Base-by-base conservation (phyloP, 768 basidiomycete genomes). In the Kwoniella europaea region DNA sequence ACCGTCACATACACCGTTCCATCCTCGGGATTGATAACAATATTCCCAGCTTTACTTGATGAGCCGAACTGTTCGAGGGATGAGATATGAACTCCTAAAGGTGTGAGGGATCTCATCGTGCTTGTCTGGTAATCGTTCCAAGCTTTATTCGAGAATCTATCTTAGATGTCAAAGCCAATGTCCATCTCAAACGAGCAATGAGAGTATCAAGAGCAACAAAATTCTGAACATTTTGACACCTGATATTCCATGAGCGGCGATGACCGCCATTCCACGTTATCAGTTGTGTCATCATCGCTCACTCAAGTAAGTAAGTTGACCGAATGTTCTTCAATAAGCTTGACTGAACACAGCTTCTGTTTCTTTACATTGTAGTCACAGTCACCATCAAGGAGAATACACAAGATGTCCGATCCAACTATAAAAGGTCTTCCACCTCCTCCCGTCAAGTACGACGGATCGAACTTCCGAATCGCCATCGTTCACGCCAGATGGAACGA, bases 401-500 rank as follows among this genome's bases (percentile, higher is more conserved):
- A 56, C 22, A 61, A 61, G 20, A 83, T 83, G 82, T 76, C 82
- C 50, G 82, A 83, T 76, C 79, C 82, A 63, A 86, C 90, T 75
- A 90, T 96, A 88, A 96, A 96, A 86, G 92, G 92, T 52, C 87
- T 90, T 62, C 85, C 87, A 16, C 86, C 88, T 58, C 87, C 91
- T 46, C 82, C 88, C 63, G 86, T 85, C 52, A 84, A 87, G 44
- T 88, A 89, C 86, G 92, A 98, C 78, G 95, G 95, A 63, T 90
- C 92, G 2, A 71, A 86, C 29, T 87, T 95, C 64, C 90, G 95
- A 68, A 85, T 97, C 63, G 92, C 92, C 79, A 95, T 98, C 80
- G 91, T 98, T 7, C 96, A 98, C 82, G 93, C 94, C 18, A 87
- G 94, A 85, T 99, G 97, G 97, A 99, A 99, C 86, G 90, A 89